These are phyloP conservation scores for Cicer pinnatifidum DNA, from an alignment of 306 rosid species.

Conservation along the genomic window DNA sequence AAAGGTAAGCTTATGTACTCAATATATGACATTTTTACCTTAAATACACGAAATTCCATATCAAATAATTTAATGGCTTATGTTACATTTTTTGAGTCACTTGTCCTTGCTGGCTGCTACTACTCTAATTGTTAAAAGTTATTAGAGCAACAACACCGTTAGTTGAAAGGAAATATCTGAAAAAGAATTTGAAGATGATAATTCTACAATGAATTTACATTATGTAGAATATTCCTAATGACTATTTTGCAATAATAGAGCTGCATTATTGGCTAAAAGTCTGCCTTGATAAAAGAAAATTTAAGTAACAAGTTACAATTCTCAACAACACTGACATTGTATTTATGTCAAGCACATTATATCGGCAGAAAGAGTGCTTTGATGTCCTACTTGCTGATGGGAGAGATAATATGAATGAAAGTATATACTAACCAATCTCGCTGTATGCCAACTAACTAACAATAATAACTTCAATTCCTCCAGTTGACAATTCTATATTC, in stretches of 20 bases:
- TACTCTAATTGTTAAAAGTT: not conserved
- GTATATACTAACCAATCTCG: not conserved
- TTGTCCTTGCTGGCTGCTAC: not conserved
- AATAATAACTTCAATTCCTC: conserved; percentile 29
- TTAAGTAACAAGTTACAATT: not conserved
- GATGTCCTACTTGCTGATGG: not conserved
- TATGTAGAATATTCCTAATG: not conserved
- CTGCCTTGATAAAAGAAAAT: not conserved
- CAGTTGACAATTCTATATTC: conserved; percentile 5
- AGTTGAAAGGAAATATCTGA: not conserved
- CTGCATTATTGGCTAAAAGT: not conserved
- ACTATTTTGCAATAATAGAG: not conserved
- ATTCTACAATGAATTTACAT: not conserved
- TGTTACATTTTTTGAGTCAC: not conserved
- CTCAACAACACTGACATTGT: not conserved
- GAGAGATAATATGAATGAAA: not conserved
- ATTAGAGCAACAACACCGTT: not conserved
- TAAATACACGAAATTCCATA: not conserved
- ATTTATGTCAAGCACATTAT: not conserved
- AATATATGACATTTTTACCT: not conserved
- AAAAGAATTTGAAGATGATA: not conserved
- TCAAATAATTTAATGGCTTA: not conserved
- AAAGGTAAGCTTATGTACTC: not conserved
- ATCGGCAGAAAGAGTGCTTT: not conserved
- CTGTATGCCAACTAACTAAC: not conserved